Conservation (phyloP, 345 rosid genomes). For the Melaleuca alternifolia region DNA sequence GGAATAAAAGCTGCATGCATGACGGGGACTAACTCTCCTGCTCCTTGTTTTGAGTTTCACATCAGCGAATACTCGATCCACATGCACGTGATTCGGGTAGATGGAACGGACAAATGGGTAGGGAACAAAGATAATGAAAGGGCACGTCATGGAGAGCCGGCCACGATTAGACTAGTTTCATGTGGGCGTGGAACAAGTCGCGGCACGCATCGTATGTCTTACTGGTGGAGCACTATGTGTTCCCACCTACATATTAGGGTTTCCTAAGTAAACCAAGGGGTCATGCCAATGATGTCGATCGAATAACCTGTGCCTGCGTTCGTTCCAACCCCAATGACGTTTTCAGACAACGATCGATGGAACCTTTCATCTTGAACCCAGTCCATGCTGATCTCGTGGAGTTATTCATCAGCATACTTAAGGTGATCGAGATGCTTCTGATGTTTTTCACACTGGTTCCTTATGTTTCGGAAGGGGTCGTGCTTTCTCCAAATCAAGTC, state of each 20-base stretch:
- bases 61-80: neutral
- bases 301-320: neutral
- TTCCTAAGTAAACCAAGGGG: neutral
- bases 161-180: neutral
- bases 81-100: neutral
- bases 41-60: neutral
- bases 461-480: neutral
- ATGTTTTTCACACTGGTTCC: neutral
- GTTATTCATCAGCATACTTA: neutral
- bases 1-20: neutral
- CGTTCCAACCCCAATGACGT: neutral
- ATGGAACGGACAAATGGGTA: neutral
- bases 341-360: neutral
- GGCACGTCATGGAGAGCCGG: neutral
- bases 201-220: neutral
- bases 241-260: neutral
- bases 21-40: neutral
- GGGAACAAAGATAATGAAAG: neutral
- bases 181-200: neutral
- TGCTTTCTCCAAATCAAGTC: neutral
- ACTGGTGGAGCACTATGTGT: neutral
- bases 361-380: neutral
- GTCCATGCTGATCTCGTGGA: neutral
- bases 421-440: neutral
- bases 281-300: neutral